Percentiles rank a stretch among this genome's conserved stretches.
Evolutionary conservation across 805 yeast genomes (phyloP).

Genomic region (Candida tammaniensis): DNA sequence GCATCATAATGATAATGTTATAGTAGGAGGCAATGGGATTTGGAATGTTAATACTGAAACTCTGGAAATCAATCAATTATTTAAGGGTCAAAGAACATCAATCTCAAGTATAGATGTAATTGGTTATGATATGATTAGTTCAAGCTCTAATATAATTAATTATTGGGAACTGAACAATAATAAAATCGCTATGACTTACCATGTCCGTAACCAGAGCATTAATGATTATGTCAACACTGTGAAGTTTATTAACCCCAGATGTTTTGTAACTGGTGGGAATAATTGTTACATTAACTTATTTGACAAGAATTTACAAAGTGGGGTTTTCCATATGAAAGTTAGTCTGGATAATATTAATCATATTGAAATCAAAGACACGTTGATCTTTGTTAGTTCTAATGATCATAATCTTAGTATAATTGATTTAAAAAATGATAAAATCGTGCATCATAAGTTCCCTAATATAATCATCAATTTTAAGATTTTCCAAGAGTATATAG

Average conservation of each 20-base stretch:
- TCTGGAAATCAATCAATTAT: neutral
- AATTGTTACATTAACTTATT: slow-evolving; percentile 21
- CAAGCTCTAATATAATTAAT: slow-evolving; percentile 17
- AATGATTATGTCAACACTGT: slow-evolving; percentile 20
- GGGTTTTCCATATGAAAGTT: slow-evolving; percentile 16
- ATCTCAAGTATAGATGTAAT: slow-evolving; percentile 1
- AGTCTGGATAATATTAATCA: slow-evolving; percentile 25
- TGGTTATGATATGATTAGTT: slow-evolving; percentile 5
- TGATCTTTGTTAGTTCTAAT: slow-evolving; percentile 19
- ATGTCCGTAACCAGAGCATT: slow-evolving; percentile 3
- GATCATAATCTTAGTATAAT: slow-evolving; percentile 20
- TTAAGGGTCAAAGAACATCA: neutral
- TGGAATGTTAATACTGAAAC: slow-evolving; percentile 4
- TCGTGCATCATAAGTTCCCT: slow-evolving; percentile 10
- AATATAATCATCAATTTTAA: slow-evolving; percentile 10
- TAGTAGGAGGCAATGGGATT: slow-evolving; percentile 5
- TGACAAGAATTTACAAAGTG: slow-evolving; percentile 18
- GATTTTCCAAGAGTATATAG: neutral
- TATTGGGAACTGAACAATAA: slow-evolving; percentile 18
- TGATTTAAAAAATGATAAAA: slow-evolving; percentile 21
- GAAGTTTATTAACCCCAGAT: slow-evolving; percentile 16
- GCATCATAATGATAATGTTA: slow-evolving; percentile 1
- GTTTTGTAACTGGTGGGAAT: slow-evolving; percentile 25
- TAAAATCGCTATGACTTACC: slow-evolving; percentile 1
- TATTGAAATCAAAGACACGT: slow-evolving; percentile 12